Evolutionary conservation across 1,284 basidiomycete species (phyloP).

Genomic region (Sutorius eximius): DNA sequence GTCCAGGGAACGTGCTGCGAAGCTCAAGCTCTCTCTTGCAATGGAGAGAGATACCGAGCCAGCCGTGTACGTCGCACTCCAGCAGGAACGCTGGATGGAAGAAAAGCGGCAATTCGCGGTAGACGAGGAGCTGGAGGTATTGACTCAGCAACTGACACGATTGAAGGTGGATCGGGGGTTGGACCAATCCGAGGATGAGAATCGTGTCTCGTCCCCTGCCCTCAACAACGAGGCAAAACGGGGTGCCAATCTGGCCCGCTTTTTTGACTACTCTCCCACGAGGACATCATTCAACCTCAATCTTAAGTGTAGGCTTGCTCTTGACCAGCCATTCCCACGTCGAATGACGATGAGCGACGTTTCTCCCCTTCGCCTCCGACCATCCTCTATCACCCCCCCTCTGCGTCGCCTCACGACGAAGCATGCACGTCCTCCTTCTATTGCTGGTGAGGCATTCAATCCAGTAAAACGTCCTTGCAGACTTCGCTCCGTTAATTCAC

Average conservation of each 20-base stretch:
- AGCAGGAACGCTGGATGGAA: constrained; percentile 51
- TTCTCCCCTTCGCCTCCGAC: constrained; percentile 38
- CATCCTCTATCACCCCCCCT: constrained; percentile 27
- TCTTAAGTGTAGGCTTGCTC: constrained; percentile 31
- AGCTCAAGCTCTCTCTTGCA: constrained; percentile 41
- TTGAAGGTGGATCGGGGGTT: constrained; percentile 28
- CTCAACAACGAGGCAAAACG: constrained; percentile 36
- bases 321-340: constrained; percentile 34
- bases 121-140: constrained; percentile 36
- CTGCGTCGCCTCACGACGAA: constrained; percentile 30
- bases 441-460: constrained; percentile 28
- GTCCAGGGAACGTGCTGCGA: constrained; percentile 42
- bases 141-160: constrained; percentile 27
- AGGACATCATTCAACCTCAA: constrained; percentile 34
- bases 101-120: constrained; percentile 43
- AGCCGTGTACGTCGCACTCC: constrained; percentile 36
- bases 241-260: constrained; percentile 39
- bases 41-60: constrained; percentile 38
- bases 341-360: constrained; percentile 38
- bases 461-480: constrained; percentile 33
- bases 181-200: constrained; percentile 17
- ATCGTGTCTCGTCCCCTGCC: constrained; percentile 26
- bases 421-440: constrained; percentile 32
- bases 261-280: constrained; percentile 39
- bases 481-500: constrained; percentile 20